These are phyloP conservation scores for Ambrosia trifida DNA, from an alignment of 129 eudicot genomes.

Conservation along the genomic window DNA sequence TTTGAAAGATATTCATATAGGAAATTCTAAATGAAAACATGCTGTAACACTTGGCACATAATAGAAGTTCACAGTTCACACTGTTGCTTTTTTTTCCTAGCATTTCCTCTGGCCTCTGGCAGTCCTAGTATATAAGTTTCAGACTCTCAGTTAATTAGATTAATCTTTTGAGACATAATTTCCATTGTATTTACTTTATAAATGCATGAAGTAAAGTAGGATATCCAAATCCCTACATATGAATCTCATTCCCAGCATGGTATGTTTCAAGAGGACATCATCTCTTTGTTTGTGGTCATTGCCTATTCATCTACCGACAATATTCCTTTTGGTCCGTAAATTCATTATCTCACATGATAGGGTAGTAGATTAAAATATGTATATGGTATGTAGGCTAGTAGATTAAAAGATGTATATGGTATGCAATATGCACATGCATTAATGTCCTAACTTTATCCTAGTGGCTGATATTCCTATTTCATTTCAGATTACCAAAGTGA, in stretches of 20 bases:
- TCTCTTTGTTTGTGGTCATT: background rate
- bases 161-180: background rate
- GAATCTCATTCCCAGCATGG: constrained; percentile 2
- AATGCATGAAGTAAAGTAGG: background rate
- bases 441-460: constrained; percentile 4
- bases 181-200: background rate
- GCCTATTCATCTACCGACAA: background rate
- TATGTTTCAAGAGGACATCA: background rate
- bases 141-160: background rate
- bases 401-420: background rate
- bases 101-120: background rate
- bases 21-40: background rate
- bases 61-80: constrained; percentile 3
- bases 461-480: background rate
- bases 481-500: background rate
- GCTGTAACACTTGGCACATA: background rate
- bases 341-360: background rate
- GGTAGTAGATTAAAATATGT: background rate
- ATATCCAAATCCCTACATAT: background rate
- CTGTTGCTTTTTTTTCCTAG: background rate
- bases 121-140: background rate
- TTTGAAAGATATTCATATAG: background rate
- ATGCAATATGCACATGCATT: background rate
- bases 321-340: background rate
- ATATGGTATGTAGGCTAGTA: background rate